Percentiles rank a stretch among this genome's conserved stretches.
Conservation (phyloP, 2,329 filamentous ascomycete genomes). For the Paracoccidioides lutzii region DNA sequence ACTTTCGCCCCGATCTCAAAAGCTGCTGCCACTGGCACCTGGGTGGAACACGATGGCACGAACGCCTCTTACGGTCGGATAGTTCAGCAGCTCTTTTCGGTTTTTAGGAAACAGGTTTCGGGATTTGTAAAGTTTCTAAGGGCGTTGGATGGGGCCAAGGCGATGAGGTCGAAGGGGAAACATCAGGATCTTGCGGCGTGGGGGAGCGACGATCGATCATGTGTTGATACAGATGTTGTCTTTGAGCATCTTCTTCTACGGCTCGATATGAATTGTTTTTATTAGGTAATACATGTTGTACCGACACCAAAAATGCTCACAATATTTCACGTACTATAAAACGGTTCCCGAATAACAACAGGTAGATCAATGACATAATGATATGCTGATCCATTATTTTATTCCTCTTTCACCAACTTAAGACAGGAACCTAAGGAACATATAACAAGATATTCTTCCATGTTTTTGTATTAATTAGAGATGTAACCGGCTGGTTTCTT, state of each 20-base stretch:
- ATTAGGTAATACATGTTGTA: constrained; percentile 23
- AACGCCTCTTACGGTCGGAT: constrained; percentile 3
- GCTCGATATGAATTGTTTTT: constrained; percentile 60
- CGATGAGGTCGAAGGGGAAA: constrained; percentile 25
- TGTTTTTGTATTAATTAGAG: background rate
- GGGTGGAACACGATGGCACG: background rate
- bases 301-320: background rate
- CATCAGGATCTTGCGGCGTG: constrained; percentile 15
- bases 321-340: no score
- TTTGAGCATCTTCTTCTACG: constrained; percentile 56
- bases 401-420: background rate
- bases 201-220: constrained; percentile 16
- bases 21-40: constrained; percentile 9
- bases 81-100: constrained; percentile 45
- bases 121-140: constrained; percentile 62
- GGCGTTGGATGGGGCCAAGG: constrained; percentile 52
- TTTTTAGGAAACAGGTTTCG: constrained; percentile 58
- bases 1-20: constrained; percentile 44
- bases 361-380: background rate
- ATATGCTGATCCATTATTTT: background rate
- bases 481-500: background rate
- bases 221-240: constrained; percentile 40
- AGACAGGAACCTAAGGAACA: no score
- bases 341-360: no score
- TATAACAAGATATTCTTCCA: background rate